Evolutionary conservation across 2,329 filamentous ascomycete species (phyloP).

Genomic region (Xylariaceae sp.): DNA sequence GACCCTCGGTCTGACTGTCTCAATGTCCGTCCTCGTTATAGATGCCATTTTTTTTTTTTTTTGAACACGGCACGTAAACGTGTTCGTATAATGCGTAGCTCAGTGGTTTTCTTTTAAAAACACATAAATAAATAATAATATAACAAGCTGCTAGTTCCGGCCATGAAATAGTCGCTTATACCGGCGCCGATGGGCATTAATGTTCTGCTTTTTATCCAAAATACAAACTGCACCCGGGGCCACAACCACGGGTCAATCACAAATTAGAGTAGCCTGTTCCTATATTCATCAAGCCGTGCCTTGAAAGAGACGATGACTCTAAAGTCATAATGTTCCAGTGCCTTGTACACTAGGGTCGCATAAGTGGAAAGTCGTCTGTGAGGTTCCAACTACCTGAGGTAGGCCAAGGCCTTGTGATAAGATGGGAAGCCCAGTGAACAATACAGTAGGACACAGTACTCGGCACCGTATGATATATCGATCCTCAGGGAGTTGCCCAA

Average conservation of each 20-base stretch:
- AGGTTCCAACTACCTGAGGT: too few relatives aligned
- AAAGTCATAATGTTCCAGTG: too few relatives aligned
- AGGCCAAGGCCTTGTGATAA: too few relatives aligned
- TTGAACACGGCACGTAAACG: background rate
- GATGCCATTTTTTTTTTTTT: conserved; percentile 26
- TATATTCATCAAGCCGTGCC: background rate
- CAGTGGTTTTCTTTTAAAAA: too few relatives aligned
- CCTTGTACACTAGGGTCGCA: too few relatives aligned
- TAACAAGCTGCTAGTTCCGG: background rate
- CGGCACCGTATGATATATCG: too few relatives aligned
- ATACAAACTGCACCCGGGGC: too few relatives aligned
- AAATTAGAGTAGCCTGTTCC: background rate
- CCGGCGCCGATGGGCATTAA: background rate
- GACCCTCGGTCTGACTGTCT: background rate
- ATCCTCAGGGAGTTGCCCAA: too few relatives aligned
- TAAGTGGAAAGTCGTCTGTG: too few relatives aligned
- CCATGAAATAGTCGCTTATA: background rate
- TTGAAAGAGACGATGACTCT: background rate
- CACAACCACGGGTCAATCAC: background rate
- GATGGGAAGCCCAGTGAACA: too few relatives aligned
- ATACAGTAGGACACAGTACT: too few relatives aligned
- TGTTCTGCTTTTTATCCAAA: background rate
- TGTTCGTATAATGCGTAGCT: background rate
- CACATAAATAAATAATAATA: background rate
- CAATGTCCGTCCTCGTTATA: conserved; percentile 11